Conservation (phyloP, 139 green algal species). For the Pleodorina starrii region DNA sequence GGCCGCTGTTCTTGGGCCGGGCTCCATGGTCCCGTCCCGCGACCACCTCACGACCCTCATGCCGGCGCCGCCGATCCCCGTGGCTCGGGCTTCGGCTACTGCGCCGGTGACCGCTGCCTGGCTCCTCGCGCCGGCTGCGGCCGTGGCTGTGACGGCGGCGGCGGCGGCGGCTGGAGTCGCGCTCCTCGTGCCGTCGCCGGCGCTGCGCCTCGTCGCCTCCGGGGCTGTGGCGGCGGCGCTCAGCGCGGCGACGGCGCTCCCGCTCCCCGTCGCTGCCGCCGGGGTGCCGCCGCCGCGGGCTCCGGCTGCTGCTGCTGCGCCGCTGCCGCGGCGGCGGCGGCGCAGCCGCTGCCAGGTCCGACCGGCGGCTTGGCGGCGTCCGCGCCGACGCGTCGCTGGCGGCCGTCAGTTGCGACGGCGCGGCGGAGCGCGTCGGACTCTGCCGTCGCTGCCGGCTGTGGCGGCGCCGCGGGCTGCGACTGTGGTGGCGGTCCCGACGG, state of each 20-base stretch:
- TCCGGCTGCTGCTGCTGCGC: slow-evolving; percentile 1
- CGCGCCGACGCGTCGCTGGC: too few species aligned
- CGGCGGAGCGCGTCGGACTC: not conserved
- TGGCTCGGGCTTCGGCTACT: too few species aligned
- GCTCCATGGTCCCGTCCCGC: not conserved
- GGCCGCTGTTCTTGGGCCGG: not conserved
- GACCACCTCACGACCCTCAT: too few species aligned
- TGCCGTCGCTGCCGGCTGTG: not conserved
- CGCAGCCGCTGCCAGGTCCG: too few species aligned
- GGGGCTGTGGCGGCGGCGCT: not conserved
- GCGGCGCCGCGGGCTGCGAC: not conserved
- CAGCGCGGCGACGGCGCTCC: slow-evolving; percentile 13
- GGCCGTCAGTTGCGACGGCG: not conserved
- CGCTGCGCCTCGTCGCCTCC: not conserved
- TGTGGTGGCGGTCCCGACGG: not conserved
- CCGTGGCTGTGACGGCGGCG: not conserved
- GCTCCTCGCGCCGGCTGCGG: too few species aligned
- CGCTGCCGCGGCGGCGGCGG: not conserved
- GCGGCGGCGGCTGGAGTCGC: not conserved
- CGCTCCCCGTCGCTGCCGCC: slow-evolving; percentile 24
- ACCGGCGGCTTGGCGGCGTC: too few species aligned
- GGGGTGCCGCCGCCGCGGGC: not conserved
- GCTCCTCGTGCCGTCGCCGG: not conserved
- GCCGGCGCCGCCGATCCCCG: too few species aligned
- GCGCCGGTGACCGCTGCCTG: too few species aligned